Percentiles rank a stretch among this genome's conserved stretches.
Conservation (phyloP, 805 yeast genomes). For the Pichia nakasei region DNA sequence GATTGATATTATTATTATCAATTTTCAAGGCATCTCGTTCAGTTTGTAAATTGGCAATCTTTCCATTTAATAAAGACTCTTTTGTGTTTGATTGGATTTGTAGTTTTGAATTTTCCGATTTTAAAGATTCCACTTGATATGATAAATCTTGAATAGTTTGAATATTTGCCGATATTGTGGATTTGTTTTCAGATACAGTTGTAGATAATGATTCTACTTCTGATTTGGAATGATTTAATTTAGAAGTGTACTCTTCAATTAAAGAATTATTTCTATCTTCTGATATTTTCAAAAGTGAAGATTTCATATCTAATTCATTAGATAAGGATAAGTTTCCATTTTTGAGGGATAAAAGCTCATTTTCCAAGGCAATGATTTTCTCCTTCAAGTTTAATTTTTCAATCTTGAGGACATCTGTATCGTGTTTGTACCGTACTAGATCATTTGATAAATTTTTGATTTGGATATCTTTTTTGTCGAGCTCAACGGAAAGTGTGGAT, state of each 20-base stretch:
- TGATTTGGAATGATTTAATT: neutral
- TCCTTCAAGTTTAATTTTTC: neutral
- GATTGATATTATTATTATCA: neutral
- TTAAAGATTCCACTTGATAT: neutral
- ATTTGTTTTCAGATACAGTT: neutral
- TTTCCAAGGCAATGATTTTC: neutral
- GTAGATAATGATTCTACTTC: neutral
- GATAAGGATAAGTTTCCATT: no score
- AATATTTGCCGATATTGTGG: neutral
- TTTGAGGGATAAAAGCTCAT: neutral
- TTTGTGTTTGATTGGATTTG: neutral
- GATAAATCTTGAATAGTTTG: neutral
- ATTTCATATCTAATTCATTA: no score
- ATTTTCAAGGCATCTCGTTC: neutral
- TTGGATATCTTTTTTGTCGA: neutral
- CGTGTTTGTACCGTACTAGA: neutral
- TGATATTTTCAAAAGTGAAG: neutral
- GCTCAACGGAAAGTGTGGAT: no score
- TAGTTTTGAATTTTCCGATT: neutral
- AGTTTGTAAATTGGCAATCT: neutral
- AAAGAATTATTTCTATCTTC: neutral
- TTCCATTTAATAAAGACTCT: no score
- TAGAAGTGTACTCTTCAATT: neutral
- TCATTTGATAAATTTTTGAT: neutral
- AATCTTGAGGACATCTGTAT: neutral